Conservation (phyloP, 768 basidiomycete species). For the Strobilomyces dryophilus region DNA sequence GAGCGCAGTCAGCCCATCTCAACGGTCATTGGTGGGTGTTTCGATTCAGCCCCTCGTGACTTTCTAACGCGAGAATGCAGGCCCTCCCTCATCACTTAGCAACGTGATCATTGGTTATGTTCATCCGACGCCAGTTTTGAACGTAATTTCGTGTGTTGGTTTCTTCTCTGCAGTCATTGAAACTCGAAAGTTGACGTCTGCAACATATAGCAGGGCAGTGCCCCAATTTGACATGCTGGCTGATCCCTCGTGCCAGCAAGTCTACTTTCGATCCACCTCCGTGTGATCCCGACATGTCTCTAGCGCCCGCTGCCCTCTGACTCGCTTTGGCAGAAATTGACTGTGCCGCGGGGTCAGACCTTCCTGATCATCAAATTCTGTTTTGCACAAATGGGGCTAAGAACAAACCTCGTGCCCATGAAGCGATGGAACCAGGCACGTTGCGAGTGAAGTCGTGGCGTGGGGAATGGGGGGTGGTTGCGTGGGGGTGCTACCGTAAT, state of each 20-base stretch:
- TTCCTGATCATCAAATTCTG: too few relatives aligned
- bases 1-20: too few relatives aligned
- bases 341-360: background rate
- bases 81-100: slow-evolving; percentile 5
- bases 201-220: slow-evolving; percentile 24
- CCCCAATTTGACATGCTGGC: slow-evolving; percentile 46
- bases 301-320: background rate
- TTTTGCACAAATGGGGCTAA: background rate
- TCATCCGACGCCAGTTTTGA: slow-evolving; percentile 9
- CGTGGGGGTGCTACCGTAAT: background rate
- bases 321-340: background rate
- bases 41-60: background rate
- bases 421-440: slow-evolving; percentile 12
- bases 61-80: background rate
- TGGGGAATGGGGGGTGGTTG: background rate
- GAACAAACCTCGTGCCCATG: slow-evolving; percentile 11
- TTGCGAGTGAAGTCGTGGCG: slow-evolving; percentile 17
- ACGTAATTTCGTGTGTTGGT: slow-evolving; percentile 20
- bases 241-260: slow-evolving; percentile 27
- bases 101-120: slow-evolving; percentile 7
- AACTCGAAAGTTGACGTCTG: background rate
- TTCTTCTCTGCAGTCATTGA: background rate
- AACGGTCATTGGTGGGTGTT: background rate
- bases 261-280: background rate
- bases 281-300: background rate